These are phyloP conservation scores for Pilaira anomala DNA, from an alignment of 192 early-diverging fungal species.

Conservation along the genomic window DNA sequence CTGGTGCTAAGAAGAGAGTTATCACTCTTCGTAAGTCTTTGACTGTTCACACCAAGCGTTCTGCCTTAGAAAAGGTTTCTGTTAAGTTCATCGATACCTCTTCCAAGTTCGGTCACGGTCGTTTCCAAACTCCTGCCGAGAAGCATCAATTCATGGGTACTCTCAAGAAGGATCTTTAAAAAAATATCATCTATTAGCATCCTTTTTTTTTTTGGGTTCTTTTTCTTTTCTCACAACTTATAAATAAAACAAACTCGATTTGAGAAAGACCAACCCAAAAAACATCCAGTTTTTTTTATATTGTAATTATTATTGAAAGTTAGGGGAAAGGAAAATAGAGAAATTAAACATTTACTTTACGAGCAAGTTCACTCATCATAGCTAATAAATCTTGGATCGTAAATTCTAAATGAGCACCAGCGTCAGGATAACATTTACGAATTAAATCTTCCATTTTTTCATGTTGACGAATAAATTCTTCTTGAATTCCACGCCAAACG, in stretches of 20 bases:
- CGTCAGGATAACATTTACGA: conserved; percentile 81
- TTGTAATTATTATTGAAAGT: too few relatives aligned
- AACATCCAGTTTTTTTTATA: not conserved
- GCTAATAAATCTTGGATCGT: conserved; percentile 74
- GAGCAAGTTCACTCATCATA: conserved; percentile 61
- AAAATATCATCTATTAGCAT: not conserved
- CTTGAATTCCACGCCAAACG: conserved; percentile 88
- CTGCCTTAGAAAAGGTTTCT: conserved; percentile 89
- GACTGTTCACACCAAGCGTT: conserved; percentile 93
- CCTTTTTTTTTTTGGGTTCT: not conserved
- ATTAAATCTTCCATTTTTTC: conserved; percentile 83
- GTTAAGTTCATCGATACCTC: conserved; percentile 99
- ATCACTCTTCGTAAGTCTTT: conserved; percentile 98
- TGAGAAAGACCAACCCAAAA: not conserved
- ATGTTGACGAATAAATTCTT: conserved; percentile 78
- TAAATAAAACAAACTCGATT: not conserved
- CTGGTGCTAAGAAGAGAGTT: conserved; percentile 96
- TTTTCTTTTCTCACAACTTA: not conserved
- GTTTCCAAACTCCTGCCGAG: conserved; percentile 98
- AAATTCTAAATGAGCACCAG: conserved; percentile 79
- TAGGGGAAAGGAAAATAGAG: not conserved
- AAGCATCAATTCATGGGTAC: conserved; percentile 91
- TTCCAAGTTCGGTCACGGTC: conserved; percentile 99
- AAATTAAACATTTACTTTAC: conserved; percentile 26
- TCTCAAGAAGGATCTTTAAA: conserved; percentile 82